Evolutionary conservation across 768 basidiomycete genomes (phyloP).

Genomic region (Tricholoma furcatifolium): DNA sequence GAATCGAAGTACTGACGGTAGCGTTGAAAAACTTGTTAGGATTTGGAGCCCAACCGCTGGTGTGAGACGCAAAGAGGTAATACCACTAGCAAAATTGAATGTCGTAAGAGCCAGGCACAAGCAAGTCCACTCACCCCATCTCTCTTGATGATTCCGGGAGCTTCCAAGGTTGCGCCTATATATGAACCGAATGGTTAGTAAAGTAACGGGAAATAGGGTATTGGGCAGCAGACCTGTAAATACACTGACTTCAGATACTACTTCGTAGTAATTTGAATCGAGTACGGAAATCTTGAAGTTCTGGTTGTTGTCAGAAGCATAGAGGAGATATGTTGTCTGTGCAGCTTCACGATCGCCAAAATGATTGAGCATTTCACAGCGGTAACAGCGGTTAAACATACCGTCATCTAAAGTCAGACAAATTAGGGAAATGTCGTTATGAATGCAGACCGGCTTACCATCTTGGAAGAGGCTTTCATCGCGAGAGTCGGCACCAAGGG

Average conservation of each 20-base stretch:
- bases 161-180: constrained; percentile 54
- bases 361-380: neutral
- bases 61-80: constrained; percentile 60
- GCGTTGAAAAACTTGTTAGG: constrained; percentile 60
- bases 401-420: constrained; percentile 34
- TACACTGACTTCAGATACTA: constrained; percentile 44
- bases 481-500: constrained; percentile 57
- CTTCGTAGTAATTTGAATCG: constrained; percentile 59
- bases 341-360: constrained; percentile 27
- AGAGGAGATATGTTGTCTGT: constrained; percentile 56
- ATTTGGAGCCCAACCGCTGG: constrained; percentile 58
- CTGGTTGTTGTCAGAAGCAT: constrained; percentile 67
- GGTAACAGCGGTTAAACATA: constrained; percentile 11
- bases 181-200: neutral
- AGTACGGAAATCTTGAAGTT: constrained; percentile 64
- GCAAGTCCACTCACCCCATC: constrained; percentile 36
- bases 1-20: constrained; percentile 31
- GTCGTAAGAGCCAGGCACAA: neutral
- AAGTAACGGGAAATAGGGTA: neutral
- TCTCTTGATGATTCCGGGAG: constrained; percentile 61
- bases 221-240: constrained; percentile 35
- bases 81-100: constrained; percentile 32
- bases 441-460: constrained; percentile 4
- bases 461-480: constrained; percentile 61
- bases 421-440: neutral